A percentile compares a stretch with the other conserved stretches of the same genome.
Evolutionary conservation across 306 rosid genomes (phyloP).

Genomic region (Acacia melanoxylon): DNA sequence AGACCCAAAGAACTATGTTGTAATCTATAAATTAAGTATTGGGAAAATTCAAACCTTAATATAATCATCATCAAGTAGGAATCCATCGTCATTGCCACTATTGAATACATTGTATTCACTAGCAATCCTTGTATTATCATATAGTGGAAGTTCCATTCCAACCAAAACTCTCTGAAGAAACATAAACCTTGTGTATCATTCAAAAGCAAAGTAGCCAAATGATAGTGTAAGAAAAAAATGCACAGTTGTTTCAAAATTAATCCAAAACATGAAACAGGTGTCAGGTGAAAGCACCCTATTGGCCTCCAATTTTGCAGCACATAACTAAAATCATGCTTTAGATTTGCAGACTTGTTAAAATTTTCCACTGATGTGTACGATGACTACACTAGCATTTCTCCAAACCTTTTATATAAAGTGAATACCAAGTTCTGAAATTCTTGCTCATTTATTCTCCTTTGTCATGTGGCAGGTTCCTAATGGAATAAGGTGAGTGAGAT

Average conservation of each 20-base stretch:
- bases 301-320: not conserved
- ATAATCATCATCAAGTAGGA: slow-evolving; percentile 62
- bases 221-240: not conserved
- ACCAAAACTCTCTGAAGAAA: slow-evolving; percentile 73
- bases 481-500: not conserved
- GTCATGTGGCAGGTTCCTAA: not conserved
- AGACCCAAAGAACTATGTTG: slow-evolving; percentile 7
- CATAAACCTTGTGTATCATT: slow-evolving; percentile 32
- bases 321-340: not conserved
- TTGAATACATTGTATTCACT: slow-evolving; percentile 46
- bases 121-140: slow-evolving; percentile 54
- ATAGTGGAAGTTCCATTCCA: slow-evolving; percentile 78
- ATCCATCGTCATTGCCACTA: slow-evolving; percentile 44
- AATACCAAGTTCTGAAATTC: not conserved
- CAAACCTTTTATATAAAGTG: not conserved
- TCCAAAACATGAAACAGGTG: not conserved
- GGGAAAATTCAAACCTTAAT: slow-evolving; percentile 56
- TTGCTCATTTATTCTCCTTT: not conserved
- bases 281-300: not conserved
- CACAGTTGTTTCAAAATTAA: not conserved
- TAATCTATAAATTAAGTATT: slow-evolving; percentile 19
- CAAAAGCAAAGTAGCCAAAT: not conserved
- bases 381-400: not conserved
- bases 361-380: not conserved
- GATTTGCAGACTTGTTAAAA: not conserved